Evolutionary conservation across 116 monocot genomes (phyloP).

Genomic region (Zostera marina): DNA sequence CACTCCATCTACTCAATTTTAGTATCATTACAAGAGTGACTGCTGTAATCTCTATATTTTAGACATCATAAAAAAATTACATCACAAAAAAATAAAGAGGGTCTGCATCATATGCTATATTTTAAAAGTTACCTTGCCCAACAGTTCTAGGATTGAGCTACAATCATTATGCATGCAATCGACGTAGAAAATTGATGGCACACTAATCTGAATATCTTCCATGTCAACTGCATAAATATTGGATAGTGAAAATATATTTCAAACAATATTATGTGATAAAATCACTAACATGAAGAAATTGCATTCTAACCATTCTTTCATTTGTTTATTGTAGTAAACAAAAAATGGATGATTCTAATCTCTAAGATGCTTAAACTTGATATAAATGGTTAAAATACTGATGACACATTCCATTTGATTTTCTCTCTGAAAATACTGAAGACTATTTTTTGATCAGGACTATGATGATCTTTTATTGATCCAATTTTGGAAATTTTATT

Average conservation of each 20-base stretch:
- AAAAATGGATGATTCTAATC: neutral
- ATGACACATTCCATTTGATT: neutral
- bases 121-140: conserved; percentile 42
- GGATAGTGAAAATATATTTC: neutral
- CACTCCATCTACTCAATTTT: too few species aligned
- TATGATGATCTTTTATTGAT: too few species aligned
- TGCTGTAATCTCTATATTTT: too few species aligned
- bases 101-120: too few species aligned
- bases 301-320: neutral
- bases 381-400: neutral
- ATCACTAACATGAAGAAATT: neutral
- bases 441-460: too few species aligned
- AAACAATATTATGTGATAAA: neutral
- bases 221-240: conserved; percentile 22
- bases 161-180: conserved; percentile 87
- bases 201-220: conserved; percentile 9
- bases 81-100: too few species aligned
- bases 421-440: neutral
- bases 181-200: conserved; percentile 63
- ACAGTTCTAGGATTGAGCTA: conserved; percentile 18
- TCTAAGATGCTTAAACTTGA: neutral
- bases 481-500: too few species aligned
- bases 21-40: too few species aligned
- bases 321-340: neutral
- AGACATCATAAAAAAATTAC: too few species aligned